These are phyloP conservation scores for Oehlia diaphana DNA, from an alignment of 192 early-diverging fungal species.

Conservation along the genomic window DNA sequence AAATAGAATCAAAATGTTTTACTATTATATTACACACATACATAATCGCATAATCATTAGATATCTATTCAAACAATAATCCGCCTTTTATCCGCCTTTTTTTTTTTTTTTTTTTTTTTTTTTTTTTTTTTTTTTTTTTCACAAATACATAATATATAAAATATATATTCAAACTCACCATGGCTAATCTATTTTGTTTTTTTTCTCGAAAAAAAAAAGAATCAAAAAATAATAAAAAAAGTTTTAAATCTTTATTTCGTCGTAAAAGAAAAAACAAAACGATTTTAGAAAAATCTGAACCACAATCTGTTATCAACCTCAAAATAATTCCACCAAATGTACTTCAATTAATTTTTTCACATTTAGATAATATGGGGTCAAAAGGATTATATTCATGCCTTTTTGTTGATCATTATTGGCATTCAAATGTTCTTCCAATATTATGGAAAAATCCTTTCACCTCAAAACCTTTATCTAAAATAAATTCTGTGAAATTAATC, in stretches of 20 bases:
- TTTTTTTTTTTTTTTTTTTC: neutral
- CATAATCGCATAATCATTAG: too few species aligned
- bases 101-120: too few species aligned
- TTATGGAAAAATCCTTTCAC: conserved; percentile 3
- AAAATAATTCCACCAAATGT: neutral
- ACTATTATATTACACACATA: too few species aligned
- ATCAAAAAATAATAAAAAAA: too few species aligned
- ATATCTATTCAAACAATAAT: too few species aligned
- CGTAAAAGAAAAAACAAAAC: too few species aligned
- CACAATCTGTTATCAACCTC: neutral
- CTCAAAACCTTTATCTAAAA: neutral
- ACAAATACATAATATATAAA: too few species aligned
- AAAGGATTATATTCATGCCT: neutral
- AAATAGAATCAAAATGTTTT: too few species aligned
- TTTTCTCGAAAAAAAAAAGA: neutral
- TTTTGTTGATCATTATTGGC: neutral
- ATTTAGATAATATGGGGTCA: neutral
- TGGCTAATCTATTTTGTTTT: neutral
- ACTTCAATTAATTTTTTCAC: neutral
- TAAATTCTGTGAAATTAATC: neutral
- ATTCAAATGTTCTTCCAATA: neutral
- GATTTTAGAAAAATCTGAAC: too few species aligned
- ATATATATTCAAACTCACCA: neutral
- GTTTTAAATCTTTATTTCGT: too few species aligned
- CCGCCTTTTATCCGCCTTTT: too few species aligned